Conservation (phyloP, 1,139 yeast genomes). For the Hyphopichia khmerensis region DNA sequence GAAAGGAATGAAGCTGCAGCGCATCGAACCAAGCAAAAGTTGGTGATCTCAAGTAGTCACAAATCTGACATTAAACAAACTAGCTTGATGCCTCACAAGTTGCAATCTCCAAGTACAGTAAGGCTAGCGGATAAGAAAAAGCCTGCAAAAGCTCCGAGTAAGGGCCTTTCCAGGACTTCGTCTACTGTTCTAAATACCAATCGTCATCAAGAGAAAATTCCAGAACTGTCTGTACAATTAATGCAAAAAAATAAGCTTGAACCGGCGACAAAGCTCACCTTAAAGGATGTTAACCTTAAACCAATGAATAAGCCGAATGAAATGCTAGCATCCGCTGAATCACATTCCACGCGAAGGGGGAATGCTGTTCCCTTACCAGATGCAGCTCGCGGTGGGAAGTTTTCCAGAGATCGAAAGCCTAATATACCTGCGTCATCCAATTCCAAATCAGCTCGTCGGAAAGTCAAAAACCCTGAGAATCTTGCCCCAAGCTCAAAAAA, state of each 20-base stretch:
- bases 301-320: conserved; percentile 1
- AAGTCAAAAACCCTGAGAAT: neutral
- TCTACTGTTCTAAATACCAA: neutral
- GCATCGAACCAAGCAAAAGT: conserved; percentile 28
- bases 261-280: neutral
- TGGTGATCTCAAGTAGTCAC: conserved; percentile 28
- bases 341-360: conserved; percentile 12
- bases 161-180: neutral
- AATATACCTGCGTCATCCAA: neutral
- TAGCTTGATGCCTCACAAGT: conserved; percentile 1
- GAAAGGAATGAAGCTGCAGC: conserved; percentile 30
- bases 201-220: neutral
- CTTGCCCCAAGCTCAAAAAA: neutral
- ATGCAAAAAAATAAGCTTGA: neutral
- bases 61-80: conserved; percentile 15
- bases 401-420: conserved; percentile 1
- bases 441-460: neutral
- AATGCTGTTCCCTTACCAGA: conserved; percentile 38
- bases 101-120: conserved; percentile 1
- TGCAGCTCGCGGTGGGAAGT: conserved; percentile 29
- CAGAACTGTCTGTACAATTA: neutral
- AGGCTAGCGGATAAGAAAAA: neutral
- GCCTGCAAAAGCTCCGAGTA: neutral
- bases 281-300: conserved; percentile 1
- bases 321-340: neutral